Evolutionary conservation across 805 yeast species (phyloP), one percentile per base, ranked within the genome.

Genomic region (Ascoidea rubescens): DNA sequence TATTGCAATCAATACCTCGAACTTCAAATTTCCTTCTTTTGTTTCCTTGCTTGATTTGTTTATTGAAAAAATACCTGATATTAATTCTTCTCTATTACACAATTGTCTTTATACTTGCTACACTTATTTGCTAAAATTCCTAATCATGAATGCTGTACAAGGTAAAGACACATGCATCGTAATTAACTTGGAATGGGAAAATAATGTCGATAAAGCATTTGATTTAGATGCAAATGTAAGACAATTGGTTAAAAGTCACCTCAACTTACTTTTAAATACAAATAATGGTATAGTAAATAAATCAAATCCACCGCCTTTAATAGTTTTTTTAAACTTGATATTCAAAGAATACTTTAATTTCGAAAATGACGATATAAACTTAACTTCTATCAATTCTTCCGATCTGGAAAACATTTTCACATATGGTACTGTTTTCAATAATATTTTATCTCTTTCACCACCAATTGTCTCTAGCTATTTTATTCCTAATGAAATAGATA

Each of bases 181-280:
- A 0, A 67, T 74, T 28, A 96, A 88, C 62, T 84, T 82, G 55
- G 82, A 84, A 50, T 88, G 96, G 96, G 67, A 71, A 4, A 66
- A 76, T 0, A 72, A 91, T 59, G 59, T 86, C 31, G 87, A 83
- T 7, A 85, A 79, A 54, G 86, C 91, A 0, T 50, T 86, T 8
- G 83, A 78, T 46, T 66, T 75, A 46, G 95, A 88, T 60, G 71
- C 71, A 0, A 61, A 58, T 2, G 86, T 84, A 1, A 68, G 70
- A n/a, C 14, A 48, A 0, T 58, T 63, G 1, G 55, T 68, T 1
- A 56, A 61, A 12, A 48, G 53, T 4, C 55, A 60, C 4, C 53
- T 72, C 8, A 48, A 52, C 1, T 42, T 8, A 37, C 43, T 8
- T 8, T 37, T 14, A 37, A 10, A 10, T 10, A 8, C 8, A 37